Conservation (phyloP, 345 rosid species). For the Chamaenerion angustifolium region DNA sequence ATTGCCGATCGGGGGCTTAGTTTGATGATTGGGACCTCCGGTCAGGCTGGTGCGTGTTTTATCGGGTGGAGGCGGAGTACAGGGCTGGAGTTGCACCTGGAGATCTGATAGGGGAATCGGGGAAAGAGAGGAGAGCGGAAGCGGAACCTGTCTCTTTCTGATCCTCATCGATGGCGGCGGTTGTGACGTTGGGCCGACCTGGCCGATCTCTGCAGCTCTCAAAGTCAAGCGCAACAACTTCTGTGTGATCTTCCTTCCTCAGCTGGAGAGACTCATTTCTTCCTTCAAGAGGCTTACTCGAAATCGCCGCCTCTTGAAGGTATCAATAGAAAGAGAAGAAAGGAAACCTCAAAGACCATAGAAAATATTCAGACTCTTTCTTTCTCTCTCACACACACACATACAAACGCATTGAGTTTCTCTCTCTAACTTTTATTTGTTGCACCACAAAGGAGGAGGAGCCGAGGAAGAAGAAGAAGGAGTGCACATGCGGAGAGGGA, state of each 20-base stretch:
- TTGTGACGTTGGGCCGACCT: too few relatives aligned
- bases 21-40: too few relatives aligned
- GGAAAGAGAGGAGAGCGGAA: slow-evolving; percentile 63
- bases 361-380: not conserved
- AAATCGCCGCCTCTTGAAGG: not conserved
- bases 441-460: slow-evolving; percentile 45
- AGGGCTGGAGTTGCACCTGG: slow-evolving; percentile 40
- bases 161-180: slow-evolving; percentile 50
- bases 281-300: too few relatives aligned
- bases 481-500: slow-evolving; percentile 2
- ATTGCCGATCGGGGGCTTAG: too few relatives aligned
- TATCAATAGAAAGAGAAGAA: too few relatives aligned
- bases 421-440: slow-evolving; percentile 47
- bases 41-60: slow-evolving; percentile 8
- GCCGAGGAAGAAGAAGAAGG: slow-evolving; percentile 9
- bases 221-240: too few relatives aligned
- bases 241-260: slow-evolving; percentile 11
- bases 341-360: too few relatives aligned
- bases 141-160: slow-evolving; percentile 67
- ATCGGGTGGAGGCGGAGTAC: slow-evolving; percentile 1
- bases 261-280: not conserved
- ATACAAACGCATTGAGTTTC: not conserved
- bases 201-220: too few relatives aligned
- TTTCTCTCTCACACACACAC: not conserved
- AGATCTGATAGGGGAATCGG: slow-evolving; percentile 81